Evolutionary conservation across 345 rosid genomes (phyloP).

Genomic region (Combretum micranthum): DNA sequence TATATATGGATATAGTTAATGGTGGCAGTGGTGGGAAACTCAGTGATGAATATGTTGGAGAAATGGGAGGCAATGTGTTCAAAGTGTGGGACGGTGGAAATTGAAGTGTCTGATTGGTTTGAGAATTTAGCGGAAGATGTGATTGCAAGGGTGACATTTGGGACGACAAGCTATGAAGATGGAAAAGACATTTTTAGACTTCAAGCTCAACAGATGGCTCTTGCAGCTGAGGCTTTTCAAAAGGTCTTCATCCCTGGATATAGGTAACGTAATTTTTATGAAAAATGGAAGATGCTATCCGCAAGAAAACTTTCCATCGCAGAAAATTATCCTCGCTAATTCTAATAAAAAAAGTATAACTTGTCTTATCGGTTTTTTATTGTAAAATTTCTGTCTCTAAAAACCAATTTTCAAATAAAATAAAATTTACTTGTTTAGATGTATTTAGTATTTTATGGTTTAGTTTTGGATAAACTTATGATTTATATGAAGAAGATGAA

Average conservation of each 20-base stretch:
- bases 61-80: slow-evolving; percentile 38
- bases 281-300: too few relatives aligned
- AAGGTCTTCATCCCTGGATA: slow-evolving; percentile 67
- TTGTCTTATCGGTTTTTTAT: too few relatives aligned
- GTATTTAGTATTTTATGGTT: too few relatives aligned
- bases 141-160: slow-evolving; percentile 69
- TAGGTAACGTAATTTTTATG: slow-evolving; percentile 31
- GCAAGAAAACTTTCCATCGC: too few relatives aligned
- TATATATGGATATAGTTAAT: slow-evolving; percentile 17
- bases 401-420: too few relatives aligned
- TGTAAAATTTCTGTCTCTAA: too few relatives aligned
- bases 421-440: too few relatives aligned
- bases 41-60: slow-evolving; percentile 43
- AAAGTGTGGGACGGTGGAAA: slow-evolving; percentile 30
- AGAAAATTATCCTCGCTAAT: too few relatives aligned
- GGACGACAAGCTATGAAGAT: slow-evolving; percentile 63
- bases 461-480: too few relatives aligned
- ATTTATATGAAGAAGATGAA: too few relatives aligned
- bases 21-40: slow-evolving; percentile 51
- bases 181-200: slow-evolving; percentile 66
- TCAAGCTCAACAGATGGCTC: slow-evolving; percentile 65
- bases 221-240: slow-evolving; percentile 63
- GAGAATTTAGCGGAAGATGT: slow-evolving; percentile 67
- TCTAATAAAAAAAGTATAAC: too few relatives aligned
- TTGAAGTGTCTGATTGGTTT: slow-evolving; percentile 60